Evolutionary conservation across 2,329 filamentous ascomycete species (phyloP), one percentile per base, ranked within the genome.

Genomic region (Chaetomiaceae sp.): DNA sequence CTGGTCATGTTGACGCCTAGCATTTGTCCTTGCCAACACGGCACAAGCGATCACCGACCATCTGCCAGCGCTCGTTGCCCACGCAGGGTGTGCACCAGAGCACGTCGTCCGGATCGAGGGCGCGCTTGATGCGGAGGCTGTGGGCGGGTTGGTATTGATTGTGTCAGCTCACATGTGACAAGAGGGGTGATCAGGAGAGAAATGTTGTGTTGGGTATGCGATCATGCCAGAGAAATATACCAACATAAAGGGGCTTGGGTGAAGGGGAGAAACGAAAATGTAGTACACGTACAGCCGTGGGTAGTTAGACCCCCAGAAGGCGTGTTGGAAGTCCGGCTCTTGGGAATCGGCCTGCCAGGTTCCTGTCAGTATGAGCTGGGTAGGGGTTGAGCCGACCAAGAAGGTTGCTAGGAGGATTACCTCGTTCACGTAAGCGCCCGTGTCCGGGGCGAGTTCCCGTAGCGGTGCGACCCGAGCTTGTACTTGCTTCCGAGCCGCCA

Each of bases 351-450:
- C 45, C 39, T 42, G n/a, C n/a, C n/a, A n/a, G n/a, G n/a, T n/a
- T n/a, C n/a, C n/a, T n/a, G n/a, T n/a, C n/a, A n/a, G n/a, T n/a
- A n/a, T n/a, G n/a, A n/a, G n/a, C n/a, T n/a, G n/a, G n/a, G n/a
- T n/a, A n/a, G n/a, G n/a, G n/a, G n/a, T n/a, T n/a, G n/a, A n/a
- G n/a, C n/a, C n/a, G n/a, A n/a, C n/a, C n/a, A n/a, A n/a, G n/a
- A n/a, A n/a, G n/a, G 9, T n/a, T 24, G 17, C 4, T 12, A 14
- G 5, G 6, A 52, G 50, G 30, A 5, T 24, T 41, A 69, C 72
- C 61, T 74, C 71, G 30, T 73, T 73, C 7, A 73, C 49, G 37
- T 74, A 74, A 3, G 69, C 61, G 0, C 71, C 72, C 9, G 66
- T 65, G 1, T 60, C 52, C 0, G 69, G 70, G 0, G 67, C 61